Evolutionary conservation across 345 rosid species (phyloP), one percentile per base, ranked within the genome.

Genomic region (Hypericum perforatum): DNA sequence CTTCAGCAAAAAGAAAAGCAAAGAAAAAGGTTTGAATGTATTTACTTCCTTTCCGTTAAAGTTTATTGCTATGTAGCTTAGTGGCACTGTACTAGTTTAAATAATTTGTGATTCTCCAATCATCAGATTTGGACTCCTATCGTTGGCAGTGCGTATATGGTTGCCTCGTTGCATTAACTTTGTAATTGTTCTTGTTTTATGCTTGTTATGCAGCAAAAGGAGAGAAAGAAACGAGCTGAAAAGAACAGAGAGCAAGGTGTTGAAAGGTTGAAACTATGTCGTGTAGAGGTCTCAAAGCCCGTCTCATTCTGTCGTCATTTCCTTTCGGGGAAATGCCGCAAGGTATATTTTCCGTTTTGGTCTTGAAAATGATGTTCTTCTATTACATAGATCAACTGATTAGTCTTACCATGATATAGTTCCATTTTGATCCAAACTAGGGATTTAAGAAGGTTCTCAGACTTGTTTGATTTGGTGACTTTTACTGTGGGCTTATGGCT

Each of bases 171-270:
- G 6, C 22, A 41, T 5, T 39, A 60, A 5, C 15, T 13, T 43
- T n/a, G 12, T 5, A 39, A 9, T 10, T 22, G 11, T 22, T 37
- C 11, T 57, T 5, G 16, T 9, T 43, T 54, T 11, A 42, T 12
- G 41, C n/a, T 16, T 44, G 29, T 55, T 11, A 29, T 76, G 62
- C 82, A 91, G 98, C 65, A 57, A 70, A 75, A 72, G 56, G 59
- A 74, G 49, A 79, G 88, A 49, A 79, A 70, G 79, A 81, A 70
- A 71, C 75, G 96, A 66, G 96, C 96, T 47, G 70, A 79, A 74
- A 67, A 70, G 65, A 87, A 85, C 53, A 66, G 69, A 68, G 65
- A 76, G 52, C 94, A 81, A 61, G 96, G 95, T n/a, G 86, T 88
- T 54, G 82, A 78, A 62, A 80, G 89, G 77, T 61, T 88, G 70